A percentile compares a stretch with the other conserved stretches of the same genome.
These are phyloP conservation scores for Exophiala xenobiotica DNA, from an alignment of 2,329 filamentous ascomycete genomes.

Conservation along the genomic window DNA sequence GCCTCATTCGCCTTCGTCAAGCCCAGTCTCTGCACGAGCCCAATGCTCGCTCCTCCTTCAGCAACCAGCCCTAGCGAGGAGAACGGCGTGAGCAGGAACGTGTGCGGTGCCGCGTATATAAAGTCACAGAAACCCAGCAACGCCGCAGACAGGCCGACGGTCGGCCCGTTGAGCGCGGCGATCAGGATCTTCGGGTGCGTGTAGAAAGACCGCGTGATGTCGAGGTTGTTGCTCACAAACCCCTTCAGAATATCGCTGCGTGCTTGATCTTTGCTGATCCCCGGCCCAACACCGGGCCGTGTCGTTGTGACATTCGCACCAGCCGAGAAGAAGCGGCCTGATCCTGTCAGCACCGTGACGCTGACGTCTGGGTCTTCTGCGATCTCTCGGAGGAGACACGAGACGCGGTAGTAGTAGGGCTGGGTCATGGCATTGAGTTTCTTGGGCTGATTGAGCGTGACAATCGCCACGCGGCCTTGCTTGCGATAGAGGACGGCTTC, in stretches of 20 bases:
- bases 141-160: conserved; percentile 82
- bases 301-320: conserved; percentile 73
- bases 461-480: conserved; percentile 70
- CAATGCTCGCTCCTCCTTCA: conserved; percentile 78
- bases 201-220: conserved; percentile 87
- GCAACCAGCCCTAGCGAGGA: conserved; percentile 84
- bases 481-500: conserved; percentile 61
- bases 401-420: conserved; percentile 74
- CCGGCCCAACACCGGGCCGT: conserved; percentile 43
- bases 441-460: conserved; percentile 79
- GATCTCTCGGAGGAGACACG: conserved; percentile 71
- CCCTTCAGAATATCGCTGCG: conserved; percentile 62
- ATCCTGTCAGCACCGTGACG: conserved; percentile 81
- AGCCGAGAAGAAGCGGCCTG: conserved; percentile 80
- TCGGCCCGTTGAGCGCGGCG: conserved; percentile 87
- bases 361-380: conserved; percentile 76
- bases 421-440: conserved; percentile 83
- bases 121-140: conserved; percentile 84
- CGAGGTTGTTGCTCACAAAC: conserved; percentile 84
- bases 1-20: conserved; percentile 85
- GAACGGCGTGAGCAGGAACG: conserved; percentile 90
- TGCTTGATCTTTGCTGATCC: conserved; percentile 44
- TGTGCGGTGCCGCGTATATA: conserved; percentile 77
- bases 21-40: conserved; percentile 77
- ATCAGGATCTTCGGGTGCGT: conserved; percentile 92